Percentiles rank a stretch among this genome's conserved stretches.
Evolutionary conservation across 257 asterid species (phyloP).

Genomic region (Verbascum thapsus): DNA sequence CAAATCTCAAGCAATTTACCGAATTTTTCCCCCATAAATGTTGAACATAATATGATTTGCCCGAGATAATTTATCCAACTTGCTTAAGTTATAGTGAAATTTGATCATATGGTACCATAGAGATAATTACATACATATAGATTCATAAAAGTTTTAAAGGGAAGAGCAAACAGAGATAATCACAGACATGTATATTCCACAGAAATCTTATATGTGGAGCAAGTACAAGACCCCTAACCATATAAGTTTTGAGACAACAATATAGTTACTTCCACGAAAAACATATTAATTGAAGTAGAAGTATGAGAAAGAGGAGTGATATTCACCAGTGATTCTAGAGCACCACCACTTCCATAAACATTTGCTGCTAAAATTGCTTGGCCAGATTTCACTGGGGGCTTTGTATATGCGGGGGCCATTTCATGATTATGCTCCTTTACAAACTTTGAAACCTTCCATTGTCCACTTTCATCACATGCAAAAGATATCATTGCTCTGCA

Average conservation of each 20-base stretch:
- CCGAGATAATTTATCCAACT: background rate
- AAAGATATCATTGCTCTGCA: constrained; percentile 74
- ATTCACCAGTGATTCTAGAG: constrained; percentile 51
- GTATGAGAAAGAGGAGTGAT: constrained; percentile 16
- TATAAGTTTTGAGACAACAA: constrained; percentile 1
- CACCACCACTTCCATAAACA: constrained; percentile 52
- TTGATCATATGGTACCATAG: constrained; percentile 18
- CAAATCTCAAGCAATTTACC: background rate
- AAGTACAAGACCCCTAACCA: constrained; percentile 13
- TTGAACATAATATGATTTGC: background rate
- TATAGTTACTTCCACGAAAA: constrained; percentile 2
- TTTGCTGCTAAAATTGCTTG: constrained; percentile 61
- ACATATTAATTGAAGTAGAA: constrained; percentile 6
- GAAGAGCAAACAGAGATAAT: constrained; percentile 7
- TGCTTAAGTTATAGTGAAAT: constrained; percentile 7
- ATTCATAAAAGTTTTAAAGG: constrained; percentile 2
- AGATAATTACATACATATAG: constrained; percentile 7
- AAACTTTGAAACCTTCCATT: constrained; percentile 67
- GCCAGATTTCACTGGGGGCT: constrained; percentile 63
- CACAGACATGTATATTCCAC: too few species aligned
- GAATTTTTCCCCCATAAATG: constrained; percentile 4
- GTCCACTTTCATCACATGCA: constrained; percentile 52
- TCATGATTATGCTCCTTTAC: constrained; percentile 74
- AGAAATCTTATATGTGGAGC: too few species aligned
- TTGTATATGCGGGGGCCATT: constrained; percentile 56